Conservation (phyloP, 2,329 filamentous ascomycete species). For the Neophaeococcomyces aloes region DNA sequence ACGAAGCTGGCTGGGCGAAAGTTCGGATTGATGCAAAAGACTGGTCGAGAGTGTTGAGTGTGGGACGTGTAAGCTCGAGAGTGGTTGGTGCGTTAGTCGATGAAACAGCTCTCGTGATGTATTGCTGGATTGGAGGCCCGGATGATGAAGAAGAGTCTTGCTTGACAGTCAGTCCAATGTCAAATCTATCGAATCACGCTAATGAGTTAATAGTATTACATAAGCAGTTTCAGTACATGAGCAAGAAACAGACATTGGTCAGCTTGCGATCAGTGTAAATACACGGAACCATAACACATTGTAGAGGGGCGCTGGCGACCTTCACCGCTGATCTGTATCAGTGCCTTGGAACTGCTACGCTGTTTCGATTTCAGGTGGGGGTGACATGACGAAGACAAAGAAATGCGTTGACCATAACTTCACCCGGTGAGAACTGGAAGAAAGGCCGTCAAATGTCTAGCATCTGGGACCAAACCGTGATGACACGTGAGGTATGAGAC, state of each 20-base stretch:
- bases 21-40: slow-evolving; percentile 88
- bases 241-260: neutral
- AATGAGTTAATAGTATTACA: slow-evolving; percentile 1
- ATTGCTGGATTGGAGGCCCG: slow-evolving; percentile 34
- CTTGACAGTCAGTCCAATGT: slow-evolving; percentile 31
- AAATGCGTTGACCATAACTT: too few species aligned
- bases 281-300: too few species aligned
- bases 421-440: too few species aligned
- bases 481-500: too few species aligned
- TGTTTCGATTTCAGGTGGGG: too few species aligned
- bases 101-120: slow-evolving; percentile 36
- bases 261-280: too few species aligned
- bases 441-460: too few species aligned
- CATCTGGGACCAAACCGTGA: too few species aligned
- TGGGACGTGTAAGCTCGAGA: slow-evolving; percentile 75
- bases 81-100: slow-evolving; percentile 69
- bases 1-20: slow-evolving; percentile 74
- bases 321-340: too few species aligned
- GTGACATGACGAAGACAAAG: too few species aligned
- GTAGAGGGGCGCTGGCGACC: too few species aligned
- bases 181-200: neutral
- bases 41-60: slow-evolving; percentile 88
- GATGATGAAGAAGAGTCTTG: slow-evolving; percentile 36
- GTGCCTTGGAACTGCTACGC: too few species aligned
- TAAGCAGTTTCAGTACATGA: slow-evolving; percentile 7